These are phyloP conservation scores for Talaromyces sp. DNA, from an alignment of 2,329 filamentous ascomycete species.

Conservation along the genomic window DNA sequence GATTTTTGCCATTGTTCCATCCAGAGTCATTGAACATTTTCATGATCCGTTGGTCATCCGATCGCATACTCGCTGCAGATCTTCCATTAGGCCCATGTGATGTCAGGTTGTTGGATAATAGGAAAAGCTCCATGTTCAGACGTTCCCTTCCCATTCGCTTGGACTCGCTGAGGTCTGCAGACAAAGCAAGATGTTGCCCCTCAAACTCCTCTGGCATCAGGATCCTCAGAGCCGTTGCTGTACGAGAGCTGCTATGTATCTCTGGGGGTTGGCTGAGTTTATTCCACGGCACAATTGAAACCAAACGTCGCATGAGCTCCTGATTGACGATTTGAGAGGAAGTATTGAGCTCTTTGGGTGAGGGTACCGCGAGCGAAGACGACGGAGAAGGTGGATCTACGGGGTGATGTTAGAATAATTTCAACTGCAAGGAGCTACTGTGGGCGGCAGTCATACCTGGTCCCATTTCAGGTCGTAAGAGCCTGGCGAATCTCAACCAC, in stretches of 20 bases:
- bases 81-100: neutral
- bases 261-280: neutral
- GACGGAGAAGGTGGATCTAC: neutral
- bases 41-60: neutral
- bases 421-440: neutral
- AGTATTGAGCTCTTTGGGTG: neutral
- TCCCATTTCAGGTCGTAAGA: neutral
- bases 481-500: neutral
- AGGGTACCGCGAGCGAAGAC: neutral
- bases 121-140: neutral
- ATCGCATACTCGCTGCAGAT: neutral
- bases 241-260: neutral
- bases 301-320: neutral
- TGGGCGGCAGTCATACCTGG: neutral
- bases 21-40: neutral
- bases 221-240: neutral
- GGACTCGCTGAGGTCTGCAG: neutral
- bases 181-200: neutral
- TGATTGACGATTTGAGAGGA: neutral
- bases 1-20: neutral
- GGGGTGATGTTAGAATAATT: neutral
- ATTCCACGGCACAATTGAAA: neutral
- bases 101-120: neutral
- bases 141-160: neutral
- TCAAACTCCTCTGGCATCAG: neutral